These are phyloP conservation scores for Skeletonema marinoi DNA, from an alignment of 108 stramenopile genomes.

Conservation along the genomic window DNA sequence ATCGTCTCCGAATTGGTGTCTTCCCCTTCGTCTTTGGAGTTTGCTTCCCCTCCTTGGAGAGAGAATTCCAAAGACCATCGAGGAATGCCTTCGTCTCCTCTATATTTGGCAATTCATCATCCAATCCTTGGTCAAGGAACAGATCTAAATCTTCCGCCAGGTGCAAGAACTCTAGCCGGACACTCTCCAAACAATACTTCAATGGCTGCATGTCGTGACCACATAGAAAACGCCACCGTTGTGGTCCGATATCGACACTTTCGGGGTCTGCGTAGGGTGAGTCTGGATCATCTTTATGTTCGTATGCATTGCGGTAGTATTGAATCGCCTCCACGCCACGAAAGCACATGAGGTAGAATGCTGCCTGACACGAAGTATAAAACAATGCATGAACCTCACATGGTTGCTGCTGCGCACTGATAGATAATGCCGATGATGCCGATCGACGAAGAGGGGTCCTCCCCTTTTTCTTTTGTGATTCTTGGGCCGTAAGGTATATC, in stretches of 20 bases:
- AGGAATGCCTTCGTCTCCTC: conserved; percentile 30
- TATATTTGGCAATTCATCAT: not conserved
- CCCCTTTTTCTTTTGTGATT: not conserved
- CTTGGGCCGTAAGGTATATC: conserved; percentile 71
- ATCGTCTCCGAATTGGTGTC: conserved; percentile 42
- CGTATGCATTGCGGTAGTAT: conserved; percentile 54
- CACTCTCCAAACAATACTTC: conserved; percentile 92
- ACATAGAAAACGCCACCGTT: conserved; percentile 73
- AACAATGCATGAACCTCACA: conserved; percentile 85
- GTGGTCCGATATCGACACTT: conserved; percentile 51
- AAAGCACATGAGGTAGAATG: conserved; percentile 98
- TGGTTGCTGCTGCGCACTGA: conserved; percentile 55
- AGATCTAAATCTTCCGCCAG: conserved; percentile 67
- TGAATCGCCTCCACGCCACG: conserved; percentile 79
- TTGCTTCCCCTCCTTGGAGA: conserved; percentile 18
- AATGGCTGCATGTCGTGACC: conserved; percentile 82
- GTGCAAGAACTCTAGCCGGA: conserved; percentile 91
- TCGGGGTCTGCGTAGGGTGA: conserved; percentile 41
- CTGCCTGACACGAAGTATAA: conserved; percentile 95
- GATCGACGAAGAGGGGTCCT: not conserved
- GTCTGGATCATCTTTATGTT: conserved; percentile 36
- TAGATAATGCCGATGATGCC: conserved; percentile 29
- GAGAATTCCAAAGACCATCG: conserved; percentile 27
- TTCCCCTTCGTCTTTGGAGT: conserved; percentile 17
- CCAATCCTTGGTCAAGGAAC: conserved; percentile 28